Conservation (phyloP, 805 yeast genomes). For the Diddensiella santjacobensis region DNA sequence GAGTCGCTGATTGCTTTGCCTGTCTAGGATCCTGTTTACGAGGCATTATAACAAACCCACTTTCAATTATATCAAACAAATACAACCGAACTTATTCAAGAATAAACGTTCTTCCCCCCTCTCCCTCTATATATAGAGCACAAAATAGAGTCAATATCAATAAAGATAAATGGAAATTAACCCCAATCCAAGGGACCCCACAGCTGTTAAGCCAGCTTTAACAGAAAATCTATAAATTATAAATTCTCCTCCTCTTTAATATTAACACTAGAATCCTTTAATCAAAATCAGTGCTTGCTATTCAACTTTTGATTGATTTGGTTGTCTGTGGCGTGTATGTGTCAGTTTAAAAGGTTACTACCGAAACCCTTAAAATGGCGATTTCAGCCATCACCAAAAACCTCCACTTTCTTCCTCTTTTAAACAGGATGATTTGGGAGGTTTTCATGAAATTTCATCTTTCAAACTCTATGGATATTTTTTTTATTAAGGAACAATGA, state of each 20-base stretch:
- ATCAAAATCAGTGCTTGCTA: neutral
- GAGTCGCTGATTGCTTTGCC: conserved; percentile 1
- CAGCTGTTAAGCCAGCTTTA: neutral
- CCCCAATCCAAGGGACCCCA: neutral
- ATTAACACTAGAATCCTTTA: no score
- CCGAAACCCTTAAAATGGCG: no score
- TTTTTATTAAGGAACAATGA: no score
- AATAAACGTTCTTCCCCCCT: neutral
- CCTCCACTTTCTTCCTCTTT: no score
- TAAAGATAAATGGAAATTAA: neutral
- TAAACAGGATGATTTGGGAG: no score
- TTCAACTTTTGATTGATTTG: neutral
- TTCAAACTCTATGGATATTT: no score
- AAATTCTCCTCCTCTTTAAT: no score
- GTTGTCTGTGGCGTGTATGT: neutral
- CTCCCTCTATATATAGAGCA: neutral
- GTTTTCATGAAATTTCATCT: no score
- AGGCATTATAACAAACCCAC: neutral
- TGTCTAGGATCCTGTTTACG: conserved; percentile 1
- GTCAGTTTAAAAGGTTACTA: neutral
- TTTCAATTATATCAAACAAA: neutral
- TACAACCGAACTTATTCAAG: neutral
- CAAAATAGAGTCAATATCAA: neutral
- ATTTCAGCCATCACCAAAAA: no score
- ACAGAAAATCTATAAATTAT: no score